Evolutionary conservation across 768 basidiomycete genomes (phyloP).

Genomic region (Psilocybe subaeruginosa): DNA sequence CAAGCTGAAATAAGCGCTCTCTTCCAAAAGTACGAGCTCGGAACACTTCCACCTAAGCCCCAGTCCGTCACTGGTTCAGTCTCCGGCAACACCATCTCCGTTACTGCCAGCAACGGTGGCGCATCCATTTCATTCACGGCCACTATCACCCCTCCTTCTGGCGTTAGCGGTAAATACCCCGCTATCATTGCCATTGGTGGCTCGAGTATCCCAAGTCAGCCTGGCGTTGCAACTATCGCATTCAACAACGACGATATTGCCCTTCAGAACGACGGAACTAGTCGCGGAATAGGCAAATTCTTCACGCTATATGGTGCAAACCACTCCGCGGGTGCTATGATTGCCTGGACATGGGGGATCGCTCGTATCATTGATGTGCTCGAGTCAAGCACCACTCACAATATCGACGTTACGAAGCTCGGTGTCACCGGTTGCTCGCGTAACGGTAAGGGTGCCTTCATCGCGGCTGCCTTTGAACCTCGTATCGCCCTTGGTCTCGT

Average conservation of each 20-base stretch:
- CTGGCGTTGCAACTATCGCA: constrained; percentile 46
- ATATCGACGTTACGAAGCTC: constrained; percentile 50
- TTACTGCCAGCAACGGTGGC: constrained; percentile 49
- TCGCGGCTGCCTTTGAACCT: constrained; percentile 60
- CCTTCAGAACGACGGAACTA: constrained; percentile 42
- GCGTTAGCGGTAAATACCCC: constrained; percentile 48
- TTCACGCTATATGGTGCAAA: constrained; percentile 54
- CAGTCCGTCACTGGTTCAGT: constrained; percentile 46
- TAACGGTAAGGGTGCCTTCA: constrained; percentile 62
- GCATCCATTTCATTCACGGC: constrained; percentile 52
- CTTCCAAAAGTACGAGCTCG: constrained; percentile 56
- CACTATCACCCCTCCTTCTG: constrained; percentile 47
- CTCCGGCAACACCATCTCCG: constrained; percentile 46
- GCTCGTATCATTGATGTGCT: constrained; percentile 64
- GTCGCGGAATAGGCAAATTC: constrained; percentile 60
- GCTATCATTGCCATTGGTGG: constrained; percentile 56
- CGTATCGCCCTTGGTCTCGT: constrained; percentile 64
- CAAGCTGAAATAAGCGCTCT: constrained; percentile 50
- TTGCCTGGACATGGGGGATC: constrained; percentile 66
- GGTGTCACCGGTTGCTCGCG: constrained; percentile 64
- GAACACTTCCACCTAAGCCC: constrained; percentile 51
- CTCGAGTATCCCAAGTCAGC: constrained; percentile 39
- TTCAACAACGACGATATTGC: constrained; percentile 60
- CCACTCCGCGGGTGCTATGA: constrained; percentile 55
- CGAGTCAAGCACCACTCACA: constrained; percentile 45